These are phyloP conservation scores for Chamaenerion angustifolium DNA, from an alignment of 345 rosid species.

Conservation along the genomic window DNA sequence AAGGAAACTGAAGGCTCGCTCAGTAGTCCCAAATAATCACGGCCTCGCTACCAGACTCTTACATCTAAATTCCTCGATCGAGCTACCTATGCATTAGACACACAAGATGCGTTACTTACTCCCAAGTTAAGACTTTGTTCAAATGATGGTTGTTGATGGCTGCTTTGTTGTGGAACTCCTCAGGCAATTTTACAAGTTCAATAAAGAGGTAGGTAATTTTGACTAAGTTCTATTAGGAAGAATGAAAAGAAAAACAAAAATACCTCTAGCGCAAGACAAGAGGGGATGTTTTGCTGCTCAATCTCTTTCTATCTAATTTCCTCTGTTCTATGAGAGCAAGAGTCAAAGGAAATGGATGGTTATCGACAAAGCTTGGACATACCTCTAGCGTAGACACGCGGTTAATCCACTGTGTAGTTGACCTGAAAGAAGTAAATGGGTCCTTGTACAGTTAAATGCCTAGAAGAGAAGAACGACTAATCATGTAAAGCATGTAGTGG, in stretches of 20 bases:
- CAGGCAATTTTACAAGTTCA: slow-evolving; percentile 1
- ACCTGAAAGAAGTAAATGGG: slow-evolving; percentile 8
- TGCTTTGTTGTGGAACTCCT: slow-evolving; percentile 10
- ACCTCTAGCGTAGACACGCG: slow-evolving; percentile 3
- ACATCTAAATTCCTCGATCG: slow-evolving; percentile 74
- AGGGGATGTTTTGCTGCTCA: too few relatives aligned
- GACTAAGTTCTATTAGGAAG: too few relatives aligned
- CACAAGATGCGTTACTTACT: too few relatives aligned
- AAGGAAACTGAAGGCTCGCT: slow-evolving; percentile 66
- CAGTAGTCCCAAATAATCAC: slow-evolving; percentile 76
- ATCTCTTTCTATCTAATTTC: slow-evolving; percentile 10
- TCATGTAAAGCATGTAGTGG: too few relatives aligned
- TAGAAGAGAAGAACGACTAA: too few relatives aligned
- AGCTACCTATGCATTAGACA: slow-evolving; percentile 57
- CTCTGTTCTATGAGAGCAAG: slow-evolving; percentile 1
- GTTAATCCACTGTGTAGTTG: slow-evolving; percentile 4
- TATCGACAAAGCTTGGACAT: neutral
- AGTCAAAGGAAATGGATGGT: neutral
- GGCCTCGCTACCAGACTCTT: slow-evolving; percentile 71
- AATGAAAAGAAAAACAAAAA: too few relatives aligned
- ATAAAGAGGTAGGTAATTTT: slow-evolving; percentile 1
- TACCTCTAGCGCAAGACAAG: too few relatives aligned
- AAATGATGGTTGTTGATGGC: slow-evolving; percentile 11
- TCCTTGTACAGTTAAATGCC: too few relatives aligned
- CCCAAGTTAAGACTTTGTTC: slow-evolving; percentile 3